A percentile compares a stretch with the other conserved stretches of the same genome.
phyloP scores from a whole-genome alignment of 441 rosid genomes.

The Populus hybrid region DNA sequence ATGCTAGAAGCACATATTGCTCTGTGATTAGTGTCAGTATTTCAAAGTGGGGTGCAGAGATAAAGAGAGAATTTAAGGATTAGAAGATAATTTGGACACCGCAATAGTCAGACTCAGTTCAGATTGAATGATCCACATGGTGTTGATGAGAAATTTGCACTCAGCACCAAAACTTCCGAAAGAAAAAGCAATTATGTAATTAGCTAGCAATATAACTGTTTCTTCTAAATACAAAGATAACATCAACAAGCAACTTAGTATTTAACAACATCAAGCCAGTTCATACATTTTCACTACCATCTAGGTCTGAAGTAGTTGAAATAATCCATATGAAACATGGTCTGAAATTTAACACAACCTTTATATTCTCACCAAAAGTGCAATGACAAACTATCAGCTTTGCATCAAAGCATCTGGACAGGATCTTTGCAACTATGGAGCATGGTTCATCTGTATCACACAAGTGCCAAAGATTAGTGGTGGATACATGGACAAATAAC shows the following conservation, averaged over 20 bases:
- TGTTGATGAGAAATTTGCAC: neutral
- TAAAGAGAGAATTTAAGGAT: neutral
- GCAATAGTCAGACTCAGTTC: neutral
- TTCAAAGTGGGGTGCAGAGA: neutral
- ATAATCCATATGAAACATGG: neutral
- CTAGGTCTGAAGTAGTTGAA: neutral
- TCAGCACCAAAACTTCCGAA: neutral
- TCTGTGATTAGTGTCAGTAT: neutral
- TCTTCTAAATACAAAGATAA: neutral
- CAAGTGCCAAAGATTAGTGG: slow-evolving; percentile 20
- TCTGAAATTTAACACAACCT: slow-evolving; percentile 40
- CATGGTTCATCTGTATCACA: slow-evolving; percentile 38
- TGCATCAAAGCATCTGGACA: slow-evolving; percentile 72
- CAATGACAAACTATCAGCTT: slow-evolving; percentile 72
- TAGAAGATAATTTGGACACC: neutral
- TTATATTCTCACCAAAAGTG: slow-evolving; percentile 37
- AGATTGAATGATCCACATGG: neutral
- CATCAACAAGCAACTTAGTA: neutral
- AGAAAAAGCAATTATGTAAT: neutral
- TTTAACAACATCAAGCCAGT: neutral
- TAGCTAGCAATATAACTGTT: neutral
- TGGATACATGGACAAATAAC: neutral
- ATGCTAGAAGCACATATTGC: slow-evolving; percentile 1
- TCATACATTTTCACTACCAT: neutral
- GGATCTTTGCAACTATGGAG: slow-evolving; percentile 51